phyloP scores from a whole-genome alignment of 345 rosid species.

The Laguncularia racemosa region DNA sequence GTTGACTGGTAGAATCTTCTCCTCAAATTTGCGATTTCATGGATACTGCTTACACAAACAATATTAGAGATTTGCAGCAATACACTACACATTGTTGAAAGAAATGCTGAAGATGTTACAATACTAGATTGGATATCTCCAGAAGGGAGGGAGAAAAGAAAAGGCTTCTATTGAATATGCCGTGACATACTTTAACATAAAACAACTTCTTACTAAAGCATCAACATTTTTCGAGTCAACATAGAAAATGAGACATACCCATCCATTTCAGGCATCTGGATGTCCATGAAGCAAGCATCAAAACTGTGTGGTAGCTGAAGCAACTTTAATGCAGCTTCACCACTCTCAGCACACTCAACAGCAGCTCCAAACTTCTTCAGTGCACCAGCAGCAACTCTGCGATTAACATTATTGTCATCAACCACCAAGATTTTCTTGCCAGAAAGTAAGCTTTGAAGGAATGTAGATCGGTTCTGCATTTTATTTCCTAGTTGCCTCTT shows the following conservation, averaged over 20 bases:
- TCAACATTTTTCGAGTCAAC: background rate
- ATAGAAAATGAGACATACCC: slow-evolving; percentile 41
- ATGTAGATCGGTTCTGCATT: slow-evolving; percentile 33
- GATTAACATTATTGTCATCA: slow-evolving; percentile 84
- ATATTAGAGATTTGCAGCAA: no score
- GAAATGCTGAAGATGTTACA: background rate
- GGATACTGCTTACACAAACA: no score
- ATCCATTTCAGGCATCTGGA: slow-evolving; percentile 99
- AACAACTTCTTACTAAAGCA: background rate
- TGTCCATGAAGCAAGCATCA: slow-evolving; percentile 99
- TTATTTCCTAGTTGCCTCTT: slow-evolving; percentile 42
- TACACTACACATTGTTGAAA: background rate
- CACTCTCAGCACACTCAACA: slow-evolving; percentile 84
- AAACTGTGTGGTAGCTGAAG: slow-evolving; percentile 75
- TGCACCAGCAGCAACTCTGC: slow-evolving; percentile 93
- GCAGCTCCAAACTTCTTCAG: slow-evolving; percentile 88
- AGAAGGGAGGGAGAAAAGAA: no score
- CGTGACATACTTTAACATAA: no score
- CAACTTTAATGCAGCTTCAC: slow-evolving; percentile 62
- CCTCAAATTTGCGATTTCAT: no score
- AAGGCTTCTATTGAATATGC: no score
- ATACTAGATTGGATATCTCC: no score
- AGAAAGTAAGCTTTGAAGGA: slow-evolving; percentile 46
- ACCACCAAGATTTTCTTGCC: slow-evolving; percentile 89
- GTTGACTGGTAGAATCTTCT: background rate